Conservation (phyloP, 1,139 yeast species). For the Hyphopichia buzzinii region DNA sequence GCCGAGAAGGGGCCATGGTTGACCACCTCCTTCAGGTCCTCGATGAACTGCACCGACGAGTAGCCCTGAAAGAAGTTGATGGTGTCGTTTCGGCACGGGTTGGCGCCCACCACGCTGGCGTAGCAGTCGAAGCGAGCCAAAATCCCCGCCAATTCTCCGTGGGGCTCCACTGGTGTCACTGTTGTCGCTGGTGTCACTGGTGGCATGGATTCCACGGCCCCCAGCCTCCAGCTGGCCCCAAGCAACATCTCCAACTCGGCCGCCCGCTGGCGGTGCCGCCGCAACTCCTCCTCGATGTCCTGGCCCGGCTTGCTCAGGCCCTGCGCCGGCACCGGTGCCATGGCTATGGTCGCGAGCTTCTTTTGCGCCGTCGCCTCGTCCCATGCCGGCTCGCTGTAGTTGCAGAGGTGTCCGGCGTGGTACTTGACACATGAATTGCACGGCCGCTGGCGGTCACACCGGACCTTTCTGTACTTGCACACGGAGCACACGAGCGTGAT, state of each 20-base stretch:
- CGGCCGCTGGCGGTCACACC: conserved; percentile 22
- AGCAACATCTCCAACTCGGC: not conserved
- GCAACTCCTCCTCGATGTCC: too few relatives aligned
- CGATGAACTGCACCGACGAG: conserved; percentile 25
- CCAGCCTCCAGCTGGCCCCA: not conserved
- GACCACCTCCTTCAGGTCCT: conserved; percentile 16
- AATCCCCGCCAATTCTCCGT: not conserved
- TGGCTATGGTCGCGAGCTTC: conserved; percentile 2
- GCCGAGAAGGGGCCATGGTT: conserved; percentile 32
- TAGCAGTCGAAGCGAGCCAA: not conserved
- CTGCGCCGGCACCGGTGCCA: not conserved
- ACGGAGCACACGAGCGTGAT: conserved; percentile 21
- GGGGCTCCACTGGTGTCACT: not conserved
- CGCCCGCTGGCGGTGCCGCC: not conserved
- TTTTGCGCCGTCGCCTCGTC: conserved; percentile 2
- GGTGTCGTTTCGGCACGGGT: conserved; percentile 7
- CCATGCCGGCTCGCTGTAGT: conserved; percentile 3
- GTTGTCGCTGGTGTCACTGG: not conserved
- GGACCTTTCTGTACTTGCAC: conserved; percentile 23
- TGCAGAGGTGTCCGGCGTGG: conserved; percentile 10
- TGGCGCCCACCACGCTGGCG: conserved; percentile 5
- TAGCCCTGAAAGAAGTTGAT: conserved; percentile 28
- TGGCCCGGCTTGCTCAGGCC: too few relatives aligned
- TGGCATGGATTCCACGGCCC: too few relatives aligned
- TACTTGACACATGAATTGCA: conserved; percentile 24